A percentile compares a stretch with the other conserved stretches of the same genome.
phyloP scores from a whole-genome alignment of 176 grass and related monocot genomes.

The Canna indica region DNA sequence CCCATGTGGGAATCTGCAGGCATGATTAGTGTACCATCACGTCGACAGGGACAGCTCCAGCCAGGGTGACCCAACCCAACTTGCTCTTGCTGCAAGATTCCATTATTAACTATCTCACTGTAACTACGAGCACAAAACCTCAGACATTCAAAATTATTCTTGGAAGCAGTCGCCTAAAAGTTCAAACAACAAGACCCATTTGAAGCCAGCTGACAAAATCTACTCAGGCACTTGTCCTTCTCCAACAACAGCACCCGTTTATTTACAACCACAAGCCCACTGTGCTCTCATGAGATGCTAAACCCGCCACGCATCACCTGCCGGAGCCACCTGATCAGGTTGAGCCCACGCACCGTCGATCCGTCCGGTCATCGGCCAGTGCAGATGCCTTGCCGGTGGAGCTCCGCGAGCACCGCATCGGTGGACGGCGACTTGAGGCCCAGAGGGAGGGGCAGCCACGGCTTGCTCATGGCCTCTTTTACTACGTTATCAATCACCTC shows the following conservation, averaged over 20 bases:
- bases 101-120: neutral
- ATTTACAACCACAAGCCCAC: neutral
- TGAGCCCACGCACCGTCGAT: neutral
- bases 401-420: slow-evolving; percentile 31
- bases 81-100: too few relatives aligned
- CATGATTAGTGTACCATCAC: too few relatives aligned
- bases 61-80: too few relatives aligned
- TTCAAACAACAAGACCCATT: neutral
- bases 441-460: slow-evolving; percentile 35
- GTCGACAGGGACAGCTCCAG: too few relatives aligned
- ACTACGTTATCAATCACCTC: slow-evolving; percentile 29
- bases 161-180: neutral
- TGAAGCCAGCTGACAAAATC: neutral
- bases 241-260: neutral
- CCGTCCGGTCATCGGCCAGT: neutral
- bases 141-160: neutral
- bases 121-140: too few relatives aligned
- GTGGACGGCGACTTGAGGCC: slow-evolving; percentile 35
- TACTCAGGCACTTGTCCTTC: neutral
- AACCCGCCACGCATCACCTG: neutral
- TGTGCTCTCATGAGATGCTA: neutral
- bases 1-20: too few relatives aligned
- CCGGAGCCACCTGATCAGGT: neutral
- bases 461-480: slow-evolving; percentile 34
- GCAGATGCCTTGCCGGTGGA: slow-evolving; percentile 30